These are phyloP conservation scores for Pseudopithomyces maydicus DNA, from an alignment of 2,329 filamentous ascomycete species.

Conservation along the genomic window DNA sequence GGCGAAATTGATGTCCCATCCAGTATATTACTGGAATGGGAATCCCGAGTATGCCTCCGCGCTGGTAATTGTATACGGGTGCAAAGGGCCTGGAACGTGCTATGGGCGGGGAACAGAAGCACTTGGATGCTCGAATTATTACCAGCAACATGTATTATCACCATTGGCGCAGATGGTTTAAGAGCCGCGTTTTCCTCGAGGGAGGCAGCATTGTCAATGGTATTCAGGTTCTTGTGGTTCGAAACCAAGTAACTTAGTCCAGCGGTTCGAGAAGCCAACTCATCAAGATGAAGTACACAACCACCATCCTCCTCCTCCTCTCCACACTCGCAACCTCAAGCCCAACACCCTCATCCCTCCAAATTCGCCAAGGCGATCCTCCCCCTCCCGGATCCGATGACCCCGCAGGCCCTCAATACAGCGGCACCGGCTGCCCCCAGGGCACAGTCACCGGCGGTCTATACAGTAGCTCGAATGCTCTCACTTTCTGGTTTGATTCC, in stretches of 20 bases:
- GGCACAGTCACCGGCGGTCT: constrained; percentile 40
- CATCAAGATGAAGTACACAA: constrained; percentile 28
- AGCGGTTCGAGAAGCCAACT: too few species aligned
- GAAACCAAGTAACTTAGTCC: too few species aligned
- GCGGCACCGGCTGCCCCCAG: constrained; percentile 47
- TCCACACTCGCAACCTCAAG: constrained; percentile 14
- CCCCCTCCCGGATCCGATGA: constrained; percentile 40
- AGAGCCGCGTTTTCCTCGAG: too few species aligned
- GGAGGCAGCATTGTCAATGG: too few species aligned
- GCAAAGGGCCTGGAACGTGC: background rate
- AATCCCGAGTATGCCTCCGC: constrained; percentile 2
- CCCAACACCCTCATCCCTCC: background rate
- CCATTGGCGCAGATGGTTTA: too few species aligned
- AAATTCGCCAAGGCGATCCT: constrained; percentile 17
- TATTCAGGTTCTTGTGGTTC: too few species aligned
- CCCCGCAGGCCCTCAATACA: constrained; percentile 44
- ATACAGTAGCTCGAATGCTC: constrained; percentile 45
- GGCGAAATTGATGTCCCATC: constrained; percentile 12
- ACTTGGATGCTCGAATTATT: background rate
- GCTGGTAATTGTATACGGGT: constrained; percentile 15
- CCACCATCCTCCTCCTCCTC: constrained; percentile 17
- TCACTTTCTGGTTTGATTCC: constrained; percentile 55
- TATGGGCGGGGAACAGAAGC: constrained; percentile 5
- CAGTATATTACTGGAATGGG: constrained; percentile 11
- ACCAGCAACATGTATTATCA: too few species aligned